phyloP scores from a whole-genome alignment of 768 basidiomycete species.

The Panaeolus cyanescens region DNA sequence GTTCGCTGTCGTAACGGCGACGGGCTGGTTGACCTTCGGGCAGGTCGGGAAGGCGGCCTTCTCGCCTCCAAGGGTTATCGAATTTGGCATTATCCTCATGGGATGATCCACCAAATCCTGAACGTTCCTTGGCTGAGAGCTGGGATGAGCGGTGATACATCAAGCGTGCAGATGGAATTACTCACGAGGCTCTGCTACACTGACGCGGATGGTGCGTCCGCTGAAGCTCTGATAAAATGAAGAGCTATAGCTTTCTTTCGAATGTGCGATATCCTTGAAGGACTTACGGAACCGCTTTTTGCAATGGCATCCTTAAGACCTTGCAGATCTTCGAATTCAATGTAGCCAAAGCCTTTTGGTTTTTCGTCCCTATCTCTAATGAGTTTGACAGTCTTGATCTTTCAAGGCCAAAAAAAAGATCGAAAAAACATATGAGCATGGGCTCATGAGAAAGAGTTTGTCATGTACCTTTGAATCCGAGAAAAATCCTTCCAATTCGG shows the following conservation, averaged over 20 bases:
- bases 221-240: slow-evolving; percentile 54
- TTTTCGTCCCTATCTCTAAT: slow-evolving; percentile 93
- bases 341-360: slow-evolving; percentile 97
- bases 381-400: slow-evolving; percentile 88
- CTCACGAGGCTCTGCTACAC: slow-evolving; percentile 96
- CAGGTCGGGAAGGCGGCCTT: slow-evolving; percentile 78
- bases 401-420: slow-evolving; percentile 8
- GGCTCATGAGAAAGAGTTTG: neutral
- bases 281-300: slow-evolving; percentile 68
- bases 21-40: slow-evolving; percentile 64
- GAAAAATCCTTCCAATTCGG: slow-evolving; percentile 84
- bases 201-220: slow-evolving; percentile 83
- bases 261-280: too few relatives aligned
- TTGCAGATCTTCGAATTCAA: slow-evolving; percentile 90
- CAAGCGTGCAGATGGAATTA: slow-evolving; percentile 20
- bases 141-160: slow-evolving; percentile 11
- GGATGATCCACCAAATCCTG: slow-evolving; percentile 51
- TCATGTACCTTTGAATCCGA: slow-evolving; percentile 54
- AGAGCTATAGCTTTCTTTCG: slow-evolving; percentile 3
- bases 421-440: neutral
- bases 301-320: slow-evolving; percentile 82
- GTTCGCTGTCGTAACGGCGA: slow-evolving; percentile 55
- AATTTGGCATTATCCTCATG: slow-evolving; percentile 79
- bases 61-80: slow-evolving; percentile 82
- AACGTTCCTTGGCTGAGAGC: slow-evolving; percentile 71